phyloP scores from a whole-genome alignment of 352 stramenopile genomes.

The Thalassiosira allenii region DNA sequence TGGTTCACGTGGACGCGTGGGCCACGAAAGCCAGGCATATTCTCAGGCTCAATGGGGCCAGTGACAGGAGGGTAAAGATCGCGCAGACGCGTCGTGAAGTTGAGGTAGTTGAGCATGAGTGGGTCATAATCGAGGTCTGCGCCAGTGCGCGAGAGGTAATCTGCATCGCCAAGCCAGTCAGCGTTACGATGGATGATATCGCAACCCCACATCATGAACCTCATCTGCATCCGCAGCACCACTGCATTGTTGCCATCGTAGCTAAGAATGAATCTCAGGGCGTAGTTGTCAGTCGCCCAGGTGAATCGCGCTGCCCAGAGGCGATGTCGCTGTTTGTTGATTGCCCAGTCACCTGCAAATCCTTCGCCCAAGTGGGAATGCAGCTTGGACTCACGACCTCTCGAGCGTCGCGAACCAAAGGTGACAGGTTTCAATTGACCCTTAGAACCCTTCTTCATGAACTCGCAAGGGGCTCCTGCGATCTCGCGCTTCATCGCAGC shows the following conservation, averaged over 20 bases:
- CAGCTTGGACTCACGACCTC: constrained; percentile 7
- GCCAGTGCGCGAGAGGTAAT: constrained; percentile 26
- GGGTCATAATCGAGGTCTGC: constrained; percentile 20
- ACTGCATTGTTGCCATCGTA: constrained; percentile 37
- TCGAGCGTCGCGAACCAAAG: constrained; percentile 9
- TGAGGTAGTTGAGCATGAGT: constrained; percentile 10
- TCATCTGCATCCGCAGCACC: constrained; percentile 32
- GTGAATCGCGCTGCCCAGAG: constrained; percentile 14
- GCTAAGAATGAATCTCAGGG: constrained; percentile 35
- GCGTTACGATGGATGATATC: constrained; percentile 14
- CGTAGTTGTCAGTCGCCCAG: constrained; percentile 33
- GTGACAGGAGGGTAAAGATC: neutral
- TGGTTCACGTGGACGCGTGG: constrained; percentile 6
- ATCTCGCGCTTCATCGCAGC: constrained; percentile 32
- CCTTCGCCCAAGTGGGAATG: constrained; percentile 53
- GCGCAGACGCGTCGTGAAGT: neutral
- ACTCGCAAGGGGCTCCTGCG: constrained; percentile 29
- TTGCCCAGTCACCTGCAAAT: constrained; percentile 18
- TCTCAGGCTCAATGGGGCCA: constrained; percentile 19
- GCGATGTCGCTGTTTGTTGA: constrained; percentile 22
- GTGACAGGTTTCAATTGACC: constrained; percentile 1
- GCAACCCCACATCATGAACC: constrained; percentile 39
- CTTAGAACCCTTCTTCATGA: constrained; percentile 6
- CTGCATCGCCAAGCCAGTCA: neutral
- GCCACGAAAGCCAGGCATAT: constrained; percentile 34